Base-by-base conservation (phyloP, 2,329 filamentous ascomycete species). In the Davidsoniella australis region DNA sequence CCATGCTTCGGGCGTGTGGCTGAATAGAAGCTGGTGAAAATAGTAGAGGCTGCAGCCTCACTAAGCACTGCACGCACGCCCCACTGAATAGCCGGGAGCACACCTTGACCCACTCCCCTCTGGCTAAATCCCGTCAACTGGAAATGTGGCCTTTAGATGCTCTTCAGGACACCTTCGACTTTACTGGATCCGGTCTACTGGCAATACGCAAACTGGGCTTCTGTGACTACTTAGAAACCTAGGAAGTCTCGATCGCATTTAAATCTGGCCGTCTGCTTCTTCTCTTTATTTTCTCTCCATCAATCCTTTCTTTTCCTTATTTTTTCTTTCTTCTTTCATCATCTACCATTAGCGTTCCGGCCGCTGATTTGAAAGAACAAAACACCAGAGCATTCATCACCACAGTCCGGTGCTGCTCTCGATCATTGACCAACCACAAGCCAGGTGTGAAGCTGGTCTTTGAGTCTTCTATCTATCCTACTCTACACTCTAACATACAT, bases 81-180 rank as follows among this genome's bases (percentile, higher is more conserved):
- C 29, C 7, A 5, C 12, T 12, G 4, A 12, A 33, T 33, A 33
- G 29, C 29, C 29, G 29, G 29, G 29, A 33, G 29, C 29, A 33
- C 36, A 39, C 16, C 9, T 6, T 5, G 8, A 39, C 29, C 41
- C 45, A 41, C 49, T 33, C 33, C 37, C 36, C 44, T 18, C 43
- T 50, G 17, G 23, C 20, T 36, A 7, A 49, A 36, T 50, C 10
- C 41, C 45, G 45, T 29, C 53, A 55, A 60, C 56, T 60, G 67
- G 66, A 66, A 68, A 70, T 69, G 65, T 70, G 67, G 68, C 67
- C 67, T 70, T 66, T 53, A 47, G 47, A 53, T 9, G 12, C 36
- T 33, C 39, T 53, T 53, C 41, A 49, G 51, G 51, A 53, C 51
- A 51, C 49, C 48, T 24, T 51, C 44, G 46, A 51, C 45, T 51